Percentiles rank a stretch among this genome's conserved stretches.
phyloP scores from a whole-genome alignment of 352 stramenopile genomes.

The Pythium aphanidermatum region DNA sequence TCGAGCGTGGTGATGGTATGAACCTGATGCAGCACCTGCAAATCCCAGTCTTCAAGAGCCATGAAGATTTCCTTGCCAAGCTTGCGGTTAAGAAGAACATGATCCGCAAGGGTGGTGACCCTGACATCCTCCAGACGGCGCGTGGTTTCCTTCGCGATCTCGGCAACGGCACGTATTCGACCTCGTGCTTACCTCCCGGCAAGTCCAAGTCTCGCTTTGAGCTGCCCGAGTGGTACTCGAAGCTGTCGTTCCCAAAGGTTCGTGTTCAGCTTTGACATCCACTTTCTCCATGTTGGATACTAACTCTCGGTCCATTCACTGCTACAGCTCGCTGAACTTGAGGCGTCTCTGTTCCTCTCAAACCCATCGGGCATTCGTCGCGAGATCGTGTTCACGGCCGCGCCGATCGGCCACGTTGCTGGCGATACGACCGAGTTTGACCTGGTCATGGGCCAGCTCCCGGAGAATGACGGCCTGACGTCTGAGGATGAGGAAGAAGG shows the following conservation, averaged over 20 bases:
- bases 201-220: slow-evolving; percentile 86
- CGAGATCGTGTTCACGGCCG: slow-evolving; percentile 49
- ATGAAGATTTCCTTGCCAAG: slow-evolving; percentile 95
- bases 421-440: slow-evolving; percentile 81
- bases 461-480: slow-evolving; percentile 70
- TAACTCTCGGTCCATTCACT: too few relatives aligned
- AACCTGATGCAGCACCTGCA: slow-evolving; percentile 96
- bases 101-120: slow-evolving; percentile 95
- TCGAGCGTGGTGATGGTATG: slow-evolving; percentile 87
- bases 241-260: slow-evolving; percentile 53
- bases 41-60: slow-evolving; percentile 90
- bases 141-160: slow-evolving; percentile 81
- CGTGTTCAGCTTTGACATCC: neutral
- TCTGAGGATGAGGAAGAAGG: slow-evolving; percentile 64
- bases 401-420: slow-evolving; percentile 36
- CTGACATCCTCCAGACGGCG: slow-evolving; percentile 92
- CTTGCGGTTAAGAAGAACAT: slow-evolving; percentile 92
- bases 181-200: slow-evolving; percentile 54
- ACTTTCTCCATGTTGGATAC: neutral
- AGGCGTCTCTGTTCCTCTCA: slow-evolving; percentile 51
- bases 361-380: slow-evolving; percentile 54
- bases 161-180: slow-evolving; percentile 49
- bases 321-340: slow-evolving; percentile 44
- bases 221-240: slow-evolving; percentile 55
- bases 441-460: slow-evolving; percentile 70